phyloP scores from a whole-genome alignment of 2,329 filamentous ascomycete genomes.

The Aspergillus eucalypticola region DNA sequence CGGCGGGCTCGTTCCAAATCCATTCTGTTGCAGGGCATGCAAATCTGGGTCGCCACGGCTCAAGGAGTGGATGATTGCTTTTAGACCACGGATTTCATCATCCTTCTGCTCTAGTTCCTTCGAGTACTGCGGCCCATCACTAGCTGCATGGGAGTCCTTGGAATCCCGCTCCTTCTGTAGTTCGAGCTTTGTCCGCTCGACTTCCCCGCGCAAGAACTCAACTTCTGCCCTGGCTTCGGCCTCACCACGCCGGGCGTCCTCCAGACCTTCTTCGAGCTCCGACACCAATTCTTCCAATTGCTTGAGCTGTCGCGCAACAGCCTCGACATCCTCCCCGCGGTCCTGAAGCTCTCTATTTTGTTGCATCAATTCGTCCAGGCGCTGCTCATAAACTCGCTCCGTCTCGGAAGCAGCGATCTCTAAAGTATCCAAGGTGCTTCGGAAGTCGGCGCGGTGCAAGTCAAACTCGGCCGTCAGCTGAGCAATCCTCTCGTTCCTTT shows the following conservation, averaged over 20 bases:
- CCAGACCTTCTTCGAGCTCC: conserved; percentile 92
- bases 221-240: conserved; percentile 94
- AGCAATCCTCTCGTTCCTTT: conserved; percentile 96
- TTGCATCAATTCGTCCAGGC: conserved; percentile 63
- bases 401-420: conserved; percentile 96
- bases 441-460: conserved; percentile 88
- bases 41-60: conserved; percentile 61
- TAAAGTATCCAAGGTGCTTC: conserved; percentile 93
- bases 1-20: conserved; percentile 17
- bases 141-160: conserved; percentile 54
- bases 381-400: conserved; percentile 80
- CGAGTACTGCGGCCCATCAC: conserved; percentile 47
- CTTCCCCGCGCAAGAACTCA: conserved; percentile 91
- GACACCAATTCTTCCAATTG: conserved; percentile 95
- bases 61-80: conserved; percentile 95
- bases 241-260: conserved; percentile 90
- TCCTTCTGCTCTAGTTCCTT: conserved; percentile 92
- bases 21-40: conserved; percentile 32
- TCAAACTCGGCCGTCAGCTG: conserved; percentile 94
- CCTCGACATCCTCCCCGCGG: conserved; percentile 83
- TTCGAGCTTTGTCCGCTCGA: conserved; percentile 86
- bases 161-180: conserved; percentile 80
- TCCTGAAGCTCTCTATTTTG: conserved; percentile 83
- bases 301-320: conserved; percentile 86
- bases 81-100: conserved; percentile 93